Evolutionary conservation across 192 early-diverging fungal species (phyloP).

Genomic region (Coemansia sp.): DNA sequence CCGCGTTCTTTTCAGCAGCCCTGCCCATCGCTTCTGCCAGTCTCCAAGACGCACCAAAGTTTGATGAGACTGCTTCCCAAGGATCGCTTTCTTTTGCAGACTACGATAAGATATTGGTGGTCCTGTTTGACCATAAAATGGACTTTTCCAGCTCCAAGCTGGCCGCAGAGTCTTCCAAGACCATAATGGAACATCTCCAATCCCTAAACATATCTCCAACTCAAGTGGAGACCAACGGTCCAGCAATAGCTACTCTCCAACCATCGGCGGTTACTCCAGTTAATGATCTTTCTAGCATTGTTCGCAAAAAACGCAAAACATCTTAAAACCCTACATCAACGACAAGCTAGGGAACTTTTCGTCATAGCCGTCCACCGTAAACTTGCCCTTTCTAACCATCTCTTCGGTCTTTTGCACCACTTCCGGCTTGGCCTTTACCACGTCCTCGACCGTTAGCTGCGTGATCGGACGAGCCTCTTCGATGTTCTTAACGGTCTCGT

Average conservation of each 20-base stretch:
- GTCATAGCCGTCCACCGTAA: conserved; percentile 92
- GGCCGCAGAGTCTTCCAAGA: conserved; percentile 21
- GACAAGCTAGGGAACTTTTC: conserved; percentile 83
- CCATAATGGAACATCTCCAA: conserved; percentile 16
- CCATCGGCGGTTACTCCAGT: conserved; percentile 4
- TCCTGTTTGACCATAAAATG: conserved; percentile 36
- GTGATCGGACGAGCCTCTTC: conserved; percentile 91
- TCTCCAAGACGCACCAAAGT: background rate
- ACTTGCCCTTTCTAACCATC: conserved; percentile 88
- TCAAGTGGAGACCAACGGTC: conserved; percentile 12
- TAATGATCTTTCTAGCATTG: conserved; percentile 35
- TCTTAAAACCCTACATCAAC: conserved; percentile 37
- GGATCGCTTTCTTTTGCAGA: conserved; percentile 27
- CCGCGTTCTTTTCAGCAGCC: conserved; percentile 60
- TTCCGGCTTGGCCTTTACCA: conserved; percentile 90
- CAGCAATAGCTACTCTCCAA: background rate
- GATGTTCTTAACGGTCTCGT: conserved; percentile 88
- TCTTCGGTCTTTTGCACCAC: conserved; percentile 85
- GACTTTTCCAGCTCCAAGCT: conserved; percentile 30
- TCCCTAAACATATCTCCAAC: conserved; percentile 9
- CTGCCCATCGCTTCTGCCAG: conserved; percentile 11
- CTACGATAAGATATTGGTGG: conserved; percentile 29
- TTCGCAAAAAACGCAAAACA: conserved; percentile 47
- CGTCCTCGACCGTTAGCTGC: conserved; percentile 90
- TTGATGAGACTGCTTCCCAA: conserved; percentile 13